Evolutionary conservation across 2,329 filamentous ascomycete genomes (phyloP), one percentile per base, ranked within the genome.

Genomic region (Camillea tinctor): DNA sequence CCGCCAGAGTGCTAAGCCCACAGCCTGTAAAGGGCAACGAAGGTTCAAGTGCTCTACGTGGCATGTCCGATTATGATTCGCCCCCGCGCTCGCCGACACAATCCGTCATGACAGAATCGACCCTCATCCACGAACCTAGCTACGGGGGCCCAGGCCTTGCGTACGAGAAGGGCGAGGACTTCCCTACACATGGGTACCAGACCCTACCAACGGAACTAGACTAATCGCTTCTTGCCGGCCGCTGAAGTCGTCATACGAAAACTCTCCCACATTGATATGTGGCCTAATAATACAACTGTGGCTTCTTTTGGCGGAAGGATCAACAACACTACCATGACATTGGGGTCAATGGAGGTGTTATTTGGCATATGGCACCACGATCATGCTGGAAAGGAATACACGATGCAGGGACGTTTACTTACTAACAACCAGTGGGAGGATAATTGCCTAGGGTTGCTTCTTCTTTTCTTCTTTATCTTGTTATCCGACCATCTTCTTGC

Each of bases 101-200:
- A 50, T 50, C 57, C 40, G 19, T 36, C 3, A 48, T 44, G n/a
- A 19, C 61, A n/a, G 49, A 55, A 26, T 50, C 63, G 21, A 61
- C 63, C 8, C 66, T 69, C 81, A 23, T 70, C 74, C 21, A 70
- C 36, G 36, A 78, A 52, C 80, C 82, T 19, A 80, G 79, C 64
- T 84, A 82, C 66, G 70, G 74, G 55, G 82, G 82, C 6, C 81
- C 83, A 1, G 80, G 81, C 2, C 71, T 76, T 13, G 69, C 75
- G n/a, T 84, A 80, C 72, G 82, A 85, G 67, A 84, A 80, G 69
- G 79, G 77, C 24, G 82, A 84, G 67, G 72, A 68, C 24, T 64
- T 74, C 21, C 72, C 75, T 36, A 69, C 72, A 52, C 66, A 69
- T 9, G 71, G 79, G 58, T 79, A 75, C 52, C 79, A 73, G 3